Conservation (phyloP, 163 green algal genomes). For the Chlorella variabilis region DNA sequence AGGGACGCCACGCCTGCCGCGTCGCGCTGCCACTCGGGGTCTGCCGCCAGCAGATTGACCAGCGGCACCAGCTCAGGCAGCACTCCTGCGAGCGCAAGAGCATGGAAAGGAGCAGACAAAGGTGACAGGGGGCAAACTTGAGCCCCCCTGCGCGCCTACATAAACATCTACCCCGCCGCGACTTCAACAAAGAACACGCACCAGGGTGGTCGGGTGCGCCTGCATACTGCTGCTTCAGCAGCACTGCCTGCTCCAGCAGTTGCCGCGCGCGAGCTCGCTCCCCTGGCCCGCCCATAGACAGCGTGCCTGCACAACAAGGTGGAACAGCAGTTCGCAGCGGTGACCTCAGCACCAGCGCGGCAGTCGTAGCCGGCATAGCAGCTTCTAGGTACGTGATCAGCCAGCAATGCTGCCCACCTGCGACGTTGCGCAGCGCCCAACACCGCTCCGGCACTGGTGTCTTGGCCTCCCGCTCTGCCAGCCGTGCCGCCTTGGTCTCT, state of each 20-base stretch:
- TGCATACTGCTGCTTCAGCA: conserved; percentile 58
- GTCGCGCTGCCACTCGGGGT: conserved; percentile 38
- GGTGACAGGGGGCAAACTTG: no score
- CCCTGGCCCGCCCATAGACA: conserved; percentile 44
- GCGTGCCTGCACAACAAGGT: conserved; percentile 2
- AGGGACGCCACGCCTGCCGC: conserved; percentile 35
- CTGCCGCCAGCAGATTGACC: conserved; percentile 12
- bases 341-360: not conserved
- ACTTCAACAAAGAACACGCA: not conserved
- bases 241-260: conserved; percentile 59
- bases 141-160: no score
- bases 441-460: conserved; percentile 61
- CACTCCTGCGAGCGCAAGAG: conserved; percentile 27
- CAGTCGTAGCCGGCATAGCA: no score
- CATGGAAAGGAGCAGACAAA: not conserved
- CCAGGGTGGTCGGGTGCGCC: conserved; percentile 39
- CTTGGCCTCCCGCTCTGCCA: conserved; percentile 52
- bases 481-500: conserved; percentile 44
- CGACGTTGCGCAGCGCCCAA: conserved; percentile 70
- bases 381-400: not conserved
- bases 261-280: conserved; percentile 46
- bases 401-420: conserved; percentile 4
- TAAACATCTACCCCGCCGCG: no score
- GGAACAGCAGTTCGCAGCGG: not conserved
- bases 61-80: conserved; percentile 50